These are phyloP conservation scores for Dillenia turbinata DNA, from an alignment of 164 flowering plant species.

Conservation along the genomic window DNA sequence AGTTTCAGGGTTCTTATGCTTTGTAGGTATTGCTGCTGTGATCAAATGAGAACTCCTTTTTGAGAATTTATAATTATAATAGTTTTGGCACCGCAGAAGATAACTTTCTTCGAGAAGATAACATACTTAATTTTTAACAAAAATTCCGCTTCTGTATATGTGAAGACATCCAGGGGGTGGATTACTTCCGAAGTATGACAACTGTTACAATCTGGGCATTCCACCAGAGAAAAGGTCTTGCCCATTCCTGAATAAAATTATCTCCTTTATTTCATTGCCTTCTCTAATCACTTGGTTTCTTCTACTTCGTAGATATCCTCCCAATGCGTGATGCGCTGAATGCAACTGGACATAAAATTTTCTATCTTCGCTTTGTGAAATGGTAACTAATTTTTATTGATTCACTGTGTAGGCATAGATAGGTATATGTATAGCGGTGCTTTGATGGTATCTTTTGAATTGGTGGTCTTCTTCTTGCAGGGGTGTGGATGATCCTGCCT, in stretches of 20 bases:
- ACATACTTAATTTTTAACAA: too few species aligned
- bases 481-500: constrained; percentile 92
- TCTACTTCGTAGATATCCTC: constrained; percentile 67
- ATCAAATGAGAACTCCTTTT: too few species aligned
- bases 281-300: neutral
- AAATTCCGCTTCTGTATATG: neutral
- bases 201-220: constrained; percentile 89
- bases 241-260: constrained; percentile 4
- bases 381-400: constrained; percentile 49
- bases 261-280: neutral
- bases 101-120: too few species aligned
- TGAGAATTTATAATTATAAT: too few species aligned
- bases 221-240: constrained; percentile 64
- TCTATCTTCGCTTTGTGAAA: constrained; percentile 96
- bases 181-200: constrained; percentile 97
- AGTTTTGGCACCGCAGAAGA: too few species aligned
- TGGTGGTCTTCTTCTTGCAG: constrained; percentile 28
- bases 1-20: too few species aligned
- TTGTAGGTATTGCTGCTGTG: too few species aligned
- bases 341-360: constrained; percentile 64
- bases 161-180: constrained; percentile 67
- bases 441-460: too few species aligned
- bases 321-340: constrained; percentile 95
- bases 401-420: neutral
- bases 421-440: too few species aligned